Evolutionary conservation across 2,329 filamentous ascomycete species (phyloP).

Genomic region (Ophiostoma ips): DNA sequence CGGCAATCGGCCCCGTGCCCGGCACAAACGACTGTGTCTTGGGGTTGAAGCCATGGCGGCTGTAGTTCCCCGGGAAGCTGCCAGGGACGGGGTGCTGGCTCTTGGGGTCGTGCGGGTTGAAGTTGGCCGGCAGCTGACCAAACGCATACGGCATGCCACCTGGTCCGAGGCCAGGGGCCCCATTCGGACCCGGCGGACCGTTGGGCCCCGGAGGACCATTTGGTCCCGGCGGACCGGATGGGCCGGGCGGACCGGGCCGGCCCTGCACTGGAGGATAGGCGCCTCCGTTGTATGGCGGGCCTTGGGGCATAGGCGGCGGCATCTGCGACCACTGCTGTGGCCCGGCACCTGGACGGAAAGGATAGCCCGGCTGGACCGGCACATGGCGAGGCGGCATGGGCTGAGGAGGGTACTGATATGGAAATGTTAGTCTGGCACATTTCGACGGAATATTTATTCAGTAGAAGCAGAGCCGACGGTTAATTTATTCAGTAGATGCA

Average conservation of each 20-base stretch:
- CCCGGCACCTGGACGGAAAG: constrained; percentile 21
- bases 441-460: too few species aligned
- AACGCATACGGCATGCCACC: constrained; percentile 53
- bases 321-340: constrained; percentile 17
- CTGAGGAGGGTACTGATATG: constrained; percentile 25
- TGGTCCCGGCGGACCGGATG: constrained; percentile 13
- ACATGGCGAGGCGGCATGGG: constrained; percentile 12
- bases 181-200: too few species aligned
- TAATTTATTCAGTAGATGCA: too few species aligned
- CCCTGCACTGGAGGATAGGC: constrained; percentile 15
- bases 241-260: constrained; percentile 10
- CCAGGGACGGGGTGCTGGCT: constrained; percentile 73
- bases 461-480: too few species aligned
- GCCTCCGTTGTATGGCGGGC: constrained; percentile 17
- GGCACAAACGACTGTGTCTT: constrained; percentile 90
- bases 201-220: too few species aligned
- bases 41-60: constrained; percentile 79
- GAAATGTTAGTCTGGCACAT: too few species aligned
- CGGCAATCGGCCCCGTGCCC: constrained; percentile 33
- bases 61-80: constrained; percentile 45
- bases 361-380: constrained; percentile 6
- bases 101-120: constrained; percentile 56
- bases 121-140: constrained; percentile 60
- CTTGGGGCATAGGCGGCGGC: constrained; percentile 7
- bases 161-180: constrained; percentile 12